Evolutionary conservation across 768 basidiomycete species (phyloP), one percentile per base, ranked within the genome.

Genomic region (Pleurotus sapidus): DNA sequence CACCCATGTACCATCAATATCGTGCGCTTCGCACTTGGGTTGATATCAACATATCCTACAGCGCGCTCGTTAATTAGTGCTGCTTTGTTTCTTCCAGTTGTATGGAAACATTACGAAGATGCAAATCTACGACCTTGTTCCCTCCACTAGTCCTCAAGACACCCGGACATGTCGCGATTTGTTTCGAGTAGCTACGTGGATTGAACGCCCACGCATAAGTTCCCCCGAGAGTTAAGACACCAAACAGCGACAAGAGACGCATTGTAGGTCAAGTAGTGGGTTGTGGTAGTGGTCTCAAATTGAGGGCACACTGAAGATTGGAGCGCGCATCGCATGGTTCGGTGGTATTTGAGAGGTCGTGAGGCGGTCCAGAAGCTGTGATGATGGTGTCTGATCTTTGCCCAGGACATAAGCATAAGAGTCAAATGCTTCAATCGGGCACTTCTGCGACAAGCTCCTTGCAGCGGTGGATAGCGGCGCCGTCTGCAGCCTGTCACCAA

Each of bases 1-100:
- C 89, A 91, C 3, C 89, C 89, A 62, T 91, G 89, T 0, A 91
- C 83, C 77, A 91, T 78, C 27, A 91, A 48, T 2, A 91, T 69
- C 0, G 84, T 81, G 12, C 69, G 74, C 24, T 77, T 67, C 3
- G 81, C 81, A 0, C 57, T 60, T 8, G 84, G 76, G 59, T 89
- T 88, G 58, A 89, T 64, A 40, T 90, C 79, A 20, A 84, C 78
- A 64, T 89, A 91, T 59, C 79, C 88, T 87, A 59, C 24, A 6
- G 12, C 24, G 30, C 30, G 8, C 30, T 34, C 30, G 30, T 11
- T 11, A 7, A 34, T 34, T 11, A 34, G 30, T 11, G 3, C 8
- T 11, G 30, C 11, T 34, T 34, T 11, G 30, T 9, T 34, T 34
- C 30, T 34, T 11, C 9, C 9, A 2, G 4, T 11, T 34, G 4